Evolutionary conservation across 2,329 filamentous ascomycete genomes (phyloP), one percentile per base, ranked within the genome.

Genomic region (Plectosphaerella plurivora): DNA sequence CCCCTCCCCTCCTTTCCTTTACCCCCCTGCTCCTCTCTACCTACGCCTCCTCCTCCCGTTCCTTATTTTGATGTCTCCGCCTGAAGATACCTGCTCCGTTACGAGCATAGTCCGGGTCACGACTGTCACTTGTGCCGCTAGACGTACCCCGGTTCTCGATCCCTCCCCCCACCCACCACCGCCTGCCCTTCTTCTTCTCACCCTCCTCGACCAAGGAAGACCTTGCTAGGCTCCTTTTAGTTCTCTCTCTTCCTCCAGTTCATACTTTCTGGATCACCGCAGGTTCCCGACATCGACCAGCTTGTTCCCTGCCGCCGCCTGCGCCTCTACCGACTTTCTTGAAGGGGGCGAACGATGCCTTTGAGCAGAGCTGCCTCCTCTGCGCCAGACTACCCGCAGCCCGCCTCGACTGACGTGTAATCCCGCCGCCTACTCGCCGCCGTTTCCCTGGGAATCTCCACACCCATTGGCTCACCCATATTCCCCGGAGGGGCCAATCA

Each of bases 401-500:
- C 60, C 68, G 63, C 62, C 60, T 65, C 64, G 59, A 70, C 66
- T 67, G 65, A 68, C 65, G 68, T 73, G 68, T 65, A 64, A 59
- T 63, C 62, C 61, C 61, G 57, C 59, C 52, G 62, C 57, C 59
- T 7, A 60, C 56, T 25, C 49, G 22, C 59, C 60, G 59, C 62
- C 65, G 60, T 60, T 63, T 59, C 53, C 62, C 58, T 57, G 63
- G 60, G 59, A 56, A 56, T 56, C 60, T 57, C 55, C 54, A 55
- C 62, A 52, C 70, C 68, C 67, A 72, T 75, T 75, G 73, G 74
- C 68, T 66, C 63, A 62, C 60, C 60, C 54, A 56, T 58, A 44
- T 56, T 59, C 64, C 41, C 55, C 56, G 55, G 55, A 61, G 57
- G 61, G 59, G 59, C 74, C 73, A 76, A 76, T 76, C 73, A 76